Evolutionary conservation across 371 early-diverging fungal genomes (phyloP).

Genomic region (Mortierella polycephala): DNA sequence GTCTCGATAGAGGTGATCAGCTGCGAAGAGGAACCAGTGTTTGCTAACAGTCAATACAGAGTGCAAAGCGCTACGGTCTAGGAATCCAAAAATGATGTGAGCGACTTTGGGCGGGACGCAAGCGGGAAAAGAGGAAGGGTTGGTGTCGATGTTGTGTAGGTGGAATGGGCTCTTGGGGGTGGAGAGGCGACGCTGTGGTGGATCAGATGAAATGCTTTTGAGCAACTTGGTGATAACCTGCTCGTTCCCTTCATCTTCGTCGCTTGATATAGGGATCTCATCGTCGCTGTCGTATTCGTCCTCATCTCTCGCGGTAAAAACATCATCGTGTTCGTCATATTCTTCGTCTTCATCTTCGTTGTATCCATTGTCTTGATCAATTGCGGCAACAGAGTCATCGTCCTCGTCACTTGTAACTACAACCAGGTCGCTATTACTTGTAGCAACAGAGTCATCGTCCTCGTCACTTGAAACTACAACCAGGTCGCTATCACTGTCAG

Average conservation of each 20-base stretch:
- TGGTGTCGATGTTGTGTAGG: background rate
- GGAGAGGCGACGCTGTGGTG: background rate
- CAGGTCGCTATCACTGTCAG: background rate
- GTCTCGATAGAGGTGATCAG: slow-evolving; percentile 13
- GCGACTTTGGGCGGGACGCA: slow-evolving; percentile 1
- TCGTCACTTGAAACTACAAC: background rate
- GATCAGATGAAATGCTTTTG: background rate
- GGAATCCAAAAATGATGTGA: slow-evolving; percentile 7
- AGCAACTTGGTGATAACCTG: background rate
- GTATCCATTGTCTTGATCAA: too few species aligned
- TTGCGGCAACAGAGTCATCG: background rate
- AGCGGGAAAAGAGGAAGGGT: background rate
- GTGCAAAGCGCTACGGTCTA: slow-evolving; percentile 12
- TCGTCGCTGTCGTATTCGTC: too few species aligned
- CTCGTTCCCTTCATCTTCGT: background rate
- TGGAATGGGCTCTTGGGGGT: background rate
- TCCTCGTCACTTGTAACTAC: background rate
- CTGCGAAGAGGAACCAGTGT: slow-evolving; percentile 15
- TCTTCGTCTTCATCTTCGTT: too few species aligned
- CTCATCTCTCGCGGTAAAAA: too few species aligned
- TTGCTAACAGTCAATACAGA: slow-evolving; percentile 16
- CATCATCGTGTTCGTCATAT: too few species aligned
- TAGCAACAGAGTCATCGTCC: background rate
- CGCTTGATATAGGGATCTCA: background rate
- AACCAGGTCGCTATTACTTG: too few species aligned